Base-by-base conservation (phyloP, 2,329 filamentous ascomycete genomes). In the Sclerotinia trifoliorum region DNA sequence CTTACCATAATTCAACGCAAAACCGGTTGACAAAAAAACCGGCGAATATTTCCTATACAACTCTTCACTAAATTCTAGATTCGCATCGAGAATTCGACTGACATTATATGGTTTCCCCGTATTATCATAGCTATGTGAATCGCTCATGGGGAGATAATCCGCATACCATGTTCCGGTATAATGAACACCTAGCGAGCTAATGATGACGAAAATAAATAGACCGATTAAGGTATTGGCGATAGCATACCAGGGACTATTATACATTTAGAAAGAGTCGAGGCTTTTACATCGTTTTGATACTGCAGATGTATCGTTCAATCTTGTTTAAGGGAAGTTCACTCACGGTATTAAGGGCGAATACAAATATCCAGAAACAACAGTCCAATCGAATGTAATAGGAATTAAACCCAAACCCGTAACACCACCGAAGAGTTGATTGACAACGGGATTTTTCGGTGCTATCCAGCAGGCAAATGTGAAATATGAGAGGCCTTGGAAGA, bases 361-460 rank as follows among this genome's bases (percentile, higher is more conserved):
- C 29, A 67, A n/a, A 51, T 54, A 68, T 21, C 42, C 69, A 6
- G 74, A 83, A 65, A 92, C 84, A 73, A 91, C 88, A 6, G 88
- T 89, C 89, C 90, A 92, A 80, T 93, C 90, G 74, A 93, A 91
- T 0, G 89, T 92, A 44, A 93, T 86, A 1, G 90, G 90, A 8
- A 92, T 79, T 39, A 93, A 75, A 0, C 87, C 90, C 4, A 93
- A 71, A 0, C 90, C 90, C 0, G 87, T 89, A 42, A 68, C 64
- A 1, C 88, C 89, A 2, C 90, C 90, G 72, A 93, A 93, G 1
- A 93, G 75, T 76, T 93, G 90, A 72, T 93, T 93, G 51, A 93
- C 78, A 13, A 91, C 79, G 0, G 86, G 81, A 69, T 86, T 91
- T 62, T 91, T 81, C 0, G 90, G 90, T 1, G 85, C 86, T 68